These are phyloP conservation scores for Suillus bovinus DNA, from an alignment of 768 basidiomycete genomes.

Conservation along the genomic window DNA sequence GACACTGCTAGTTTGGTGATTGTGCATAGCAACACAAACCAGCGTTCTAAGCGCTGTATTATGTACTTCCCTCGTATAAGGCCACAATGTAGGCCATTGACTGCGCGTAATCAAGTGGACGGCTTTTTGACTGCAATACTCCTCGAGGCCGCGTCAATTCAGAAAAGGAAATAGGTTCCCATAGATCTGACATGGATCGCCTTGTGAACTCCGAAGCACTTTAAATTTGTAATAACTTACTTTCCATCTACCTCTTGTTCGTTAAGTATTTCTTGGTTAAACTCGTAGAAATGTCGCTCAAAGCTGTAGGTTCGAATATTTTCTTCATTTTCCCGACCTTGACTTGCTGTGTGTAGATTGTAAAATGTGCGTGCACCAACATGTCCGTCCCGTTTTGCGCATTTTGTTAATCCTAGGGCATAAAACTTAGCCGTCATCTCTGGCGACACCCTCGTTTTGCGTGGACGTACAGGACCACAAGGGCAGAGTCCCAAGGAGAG, in stretches of 20 bases:
- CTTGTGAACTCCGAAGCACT: not conserved
- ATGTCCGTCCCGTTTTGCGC: constrained; percentile 1
- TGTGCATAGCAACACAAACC: not conserved
- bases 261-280: constrained; percentile 8
- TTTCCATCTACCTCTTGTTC: constrained; percentile 10
- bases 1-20: constrained; percentile 7
- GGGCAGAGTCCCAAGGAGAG: constrained; percentile 91
- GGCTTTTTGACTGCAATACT: constrained; percentile 3
- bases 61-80: constrained; percentile 2
- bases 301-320: constrained; percentile 57
- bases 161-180: constrained; percentile 13
- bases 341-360: constrained; percentile 40
- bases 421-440: constrained; percentile 74
- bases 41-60: not conserved
- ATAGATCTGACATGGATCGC: constrained; percentile 4
- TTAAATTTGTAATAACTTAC: constrained; percentile 6
- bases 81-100: not conserved
- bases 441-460: constrained; percentile 85
- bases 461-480: constrained; percentile 73
- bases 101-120: not conserved
- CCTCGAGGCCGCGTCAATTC: constrained; percentile 2
- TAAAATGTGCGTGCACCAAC: constrained; percentile 50
- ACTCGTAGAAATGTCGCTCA: constrained; percentile 61
- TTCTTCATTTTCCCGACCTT: not conserved
- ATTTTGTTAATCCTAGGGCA: constrained; percentile 24